Percentiles rank a stretch among this genome's conserved stretches.
Conservation (phyloP, 352 stramenopile species). For the Blastocystis sp. region DNA sequence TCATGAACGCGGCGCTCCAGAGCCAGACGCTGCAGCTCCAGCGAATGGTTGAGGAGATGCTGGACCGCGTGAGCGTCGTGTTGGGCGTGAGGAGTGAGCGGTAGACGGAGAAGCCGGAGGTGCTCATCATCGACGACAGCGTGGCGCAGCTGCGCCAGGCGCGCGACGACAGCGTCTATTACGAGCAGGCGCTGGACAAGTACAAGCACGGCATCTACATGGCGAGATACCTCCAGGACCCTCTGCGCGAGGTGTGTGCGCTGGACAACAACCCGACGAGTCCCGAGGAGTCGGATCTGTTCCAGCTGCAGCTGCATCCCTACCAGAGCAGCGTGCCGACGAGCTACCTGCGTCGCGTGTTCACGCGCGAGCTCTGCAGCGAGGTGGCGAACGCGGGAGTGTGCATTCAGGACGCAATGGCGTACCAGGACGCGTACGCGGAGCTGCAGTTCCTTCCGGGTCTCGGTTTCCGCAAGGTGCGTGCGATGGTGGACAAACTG, state of each 20-base stretch:
- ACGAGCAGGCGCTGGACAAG: not conserved
- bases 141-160: not conserved
- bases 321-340: not conserved
- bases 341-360: not conserved
- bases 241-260: slow-evolving; percentile 2
- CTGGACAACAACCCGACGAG: not conserved
- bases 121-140: not conserved
- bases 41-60: not conserved
- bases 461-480: slow-evolving; percentile 13
- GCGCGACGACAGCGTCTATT: not conserved
- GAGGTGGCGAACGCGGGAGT: slow-evolving; percentile 1
- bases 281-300: slow-evolving; percentile 1
- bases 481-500: not conserved
- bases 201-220: not conserved
- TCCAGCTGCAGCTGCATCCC: not conserved
- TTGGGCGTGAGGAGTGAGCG: not conserved
- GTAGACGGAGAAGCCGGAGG: not conserved
- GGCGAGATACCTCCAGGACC: slow-evolving; percentile 10
- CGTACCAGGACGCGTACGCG: slow-evolving; percentile 15
- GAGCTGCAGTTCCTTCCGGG: slow-evolving; percentile 12
- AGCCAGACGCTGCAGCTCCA: not conserved
- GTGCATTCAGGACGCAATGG: not conserved
- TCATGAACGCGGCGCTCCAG: slow-evolving; percentile 12
- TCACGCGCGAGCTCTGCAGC: not conserved
- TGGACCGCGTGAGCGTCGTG: not conserved